Percentiles rank a stretch among this genome's conserved stretches.
Evolutionary conservation across 768 basidiomycete species (phyloP).

Genomic region (Sporobolomyces pararoseus): DNA sequence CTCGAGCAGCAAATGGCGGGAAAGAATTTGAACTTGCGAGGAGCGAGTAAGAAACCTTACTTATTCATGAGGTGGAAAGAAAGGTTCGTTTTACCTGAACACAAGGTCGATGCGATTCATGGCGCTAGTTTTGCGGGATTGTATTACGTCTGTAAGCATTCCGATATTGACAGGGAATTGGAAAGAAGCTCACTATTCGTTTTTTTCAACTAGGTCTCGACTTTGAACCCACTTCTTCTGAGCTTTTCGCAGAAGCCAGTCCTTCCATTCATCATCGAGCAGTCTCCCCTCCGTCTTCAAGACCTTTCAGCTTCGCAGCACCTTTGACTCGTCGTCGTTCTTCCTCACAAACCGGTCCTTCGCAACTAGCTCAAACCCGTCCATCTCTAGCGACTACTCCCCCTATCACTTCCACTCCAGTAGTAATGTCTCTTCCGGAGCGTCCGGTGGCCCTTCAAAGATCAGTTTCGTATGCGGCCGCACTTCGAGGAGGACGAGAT

Average conservation of each 20-base stretch:
- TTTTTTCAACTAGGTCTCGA: conserved; percentile 59
- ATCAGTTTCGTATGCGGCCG: background rate
- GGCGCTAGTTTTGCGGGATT: conserved; percentile 59
- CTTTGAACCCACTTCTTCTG: conserved; percentile 63
- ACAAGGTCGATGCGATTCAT: conserved; percentile 58
- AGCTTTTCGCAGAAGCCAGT: conserved; percentile 47
- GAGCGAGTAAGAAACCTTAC: conserved; percentile 48
- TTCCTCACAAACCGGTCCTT: background rate
- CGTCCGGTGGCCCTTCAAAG: background rate
- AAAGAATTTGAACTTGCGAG: conserved; percentile 72
- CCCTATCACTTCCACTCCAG: too few species aligned
- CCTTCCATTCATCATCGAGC: conserved; percentile 48
- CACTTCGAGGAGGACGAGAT: background rate
- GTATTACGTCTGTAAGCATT: conserved; percentile 64
- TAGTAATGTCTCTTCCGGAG: too few species aligned
- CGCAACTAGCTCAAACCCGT: conserved; percentile 20
- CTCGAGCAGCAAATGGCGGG: conserved; percentile 72
- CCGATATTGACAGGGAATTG: background rate
- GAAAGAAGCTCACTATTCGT: background rate
- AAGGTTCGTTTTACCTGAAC: conserved; percentile 89
- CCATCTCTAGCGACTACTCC: background rate
- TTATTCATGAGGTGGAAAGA: conserved; percentile 98
- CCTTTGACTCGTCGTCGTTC: conserved; percentile 47
- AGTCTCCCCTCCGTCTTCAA: conserved; percentile 47
- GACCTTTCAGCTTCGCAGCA: conserved; percentile 47